Conservation (phyloP, 2,329 filamentous ascomycete species). For the Pseudopyricularia javanii region DNA sequence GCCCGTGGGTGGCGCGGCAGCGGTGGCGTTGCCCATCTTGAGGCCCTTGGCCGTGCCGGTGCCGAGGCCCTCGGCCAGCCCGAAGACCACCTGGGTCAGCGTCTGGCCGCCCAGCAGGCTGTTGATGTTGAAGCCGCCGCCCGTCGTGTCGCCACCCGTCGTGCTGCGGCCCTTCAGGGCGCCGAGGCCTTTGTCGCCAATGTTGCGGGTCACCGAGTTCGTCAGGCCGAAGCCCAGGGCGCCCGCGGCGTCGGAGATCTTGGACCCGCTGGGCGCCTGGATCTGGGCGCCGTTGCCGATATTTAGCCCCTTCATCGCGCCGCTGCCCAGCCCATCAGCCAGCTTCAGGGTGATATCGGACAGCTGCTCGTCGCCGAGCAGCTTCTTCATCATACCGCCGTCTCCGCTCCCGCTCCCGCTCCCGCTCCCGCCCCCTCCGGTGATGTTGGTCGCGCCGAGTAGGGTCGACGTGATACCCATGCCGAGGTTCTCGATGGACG, state of each 20-base stretch:
- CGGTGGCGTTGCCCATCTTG: constrained; percentile 6
- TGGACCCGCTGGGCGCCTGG: background rate
- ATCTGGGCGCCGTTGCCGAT: background rate
- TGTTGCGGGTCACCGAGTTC: background rate
- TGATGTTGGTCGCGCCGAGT: constrained; percentile 12
- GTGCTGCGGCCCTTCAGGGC: constrained; percentile 9
- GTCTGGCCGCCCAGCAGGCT: constrained; percentile 3
- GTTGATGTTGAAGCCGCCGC: background rate
- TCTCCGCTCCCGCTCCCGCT: too few relatives aligned
- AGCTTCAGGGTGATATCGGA: background rate
- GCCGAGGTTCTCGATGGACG: constrained; percentile 15
- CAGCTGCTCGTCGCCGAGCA: background rate
- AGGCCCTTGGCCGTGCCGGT: constrained; percentile 7
- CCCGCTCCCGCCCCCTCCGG: background rate
- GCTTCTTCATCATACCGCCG: background rate
- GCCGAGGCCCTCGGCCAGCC: constrained; percentile 7
- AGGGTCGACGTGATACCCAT: constrained; percentile 16
- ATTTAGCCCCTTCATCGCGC: background rate
- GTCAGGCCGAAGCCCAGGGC: background rate
- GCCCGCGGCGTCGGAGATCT: background rate
- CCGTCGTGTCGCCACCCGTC: too few relatives aligned
- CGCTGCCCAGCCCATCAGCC: background rate
- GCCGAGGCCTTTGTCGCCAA: constrained; percentile 6
- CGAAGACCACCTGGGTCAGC: constrained; percentile 5
- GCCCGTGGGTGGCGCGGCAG: background rate